phyloP scores from a whole-genome alignment of 2,329 filamentous ascomycete genomes.

The Cladophialophora chaetospira region DNA sequence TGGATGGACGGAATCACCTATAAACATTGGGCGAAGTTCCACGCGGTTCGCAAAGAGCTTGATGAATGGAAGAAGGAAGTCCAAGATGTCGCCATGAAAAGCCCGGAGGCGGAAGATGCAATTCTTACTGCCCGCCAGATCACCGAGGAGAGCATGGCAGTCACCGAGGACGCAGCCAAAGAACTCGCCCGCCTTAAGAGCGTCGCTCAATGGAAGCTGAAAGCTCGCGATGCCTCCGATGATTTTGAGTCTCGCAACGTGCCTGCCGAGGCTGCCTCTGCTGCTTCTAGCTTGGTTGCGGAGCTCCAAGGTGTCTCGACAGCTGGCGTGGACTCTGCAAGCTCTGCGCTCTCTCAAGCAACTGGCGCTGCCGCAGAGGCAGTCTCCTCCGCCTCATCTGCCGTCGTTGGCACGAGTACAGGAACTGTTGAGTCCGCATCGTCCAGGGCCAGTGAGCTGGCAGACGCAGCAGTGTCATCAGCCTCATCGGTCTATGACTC shows the following conservation, averaged over 20 bases:
- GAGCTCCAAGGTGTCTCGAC: conserved; percentile 29
- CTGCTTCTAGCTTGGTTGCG: conserved; percentile 36
- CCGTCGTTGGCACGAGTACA: conserved; percentile 36
- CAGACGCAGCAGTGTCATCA: conserved; percentile 25
- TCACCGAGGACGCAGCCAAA: conserved; percentile 75
- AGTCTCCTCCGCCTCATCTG: conserved; percentile 27
- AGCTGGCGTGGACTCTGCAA: conserved; percentile 35
- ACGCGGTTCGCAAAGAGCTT: conserved; percentile 79
- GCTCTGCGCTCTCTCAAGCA: conserved; percentile 29
- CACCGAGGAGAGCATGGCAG: conserved; percentile 76
- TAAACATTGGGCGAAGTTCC: conserved; percentile 95
- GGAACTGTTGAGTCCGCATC: conserved; percentile 41
- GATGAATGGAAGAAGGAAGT: conserved; percentile 84
- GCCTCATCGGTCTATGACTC: conserved; percentile 17
- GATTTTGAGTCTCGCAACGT: conserved; percentile 74
- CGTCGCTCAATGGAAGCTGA: conserved; percentile 80
- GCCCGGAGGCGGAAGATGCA: conserved; percentile 70
- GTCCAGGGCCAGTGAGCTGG: conserved; percentile 32
- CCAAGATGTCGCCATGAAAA: conserved; percentile 70
- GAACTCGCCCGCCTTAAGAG: conserved; percentile 81
- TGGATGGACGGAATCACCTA: conserved; percentile 96
- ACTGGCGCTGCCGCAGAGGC: conserved; percentile 36
- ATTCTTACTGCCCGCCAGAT: conserved; percentile 68
- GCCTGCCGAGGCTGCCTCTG: conserved; percentile 54
- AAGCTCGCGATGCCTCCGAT: conserved; percentile 70